Evolutionary conservation across 257 asterid genomes (phyloP).

Genomic region (Ajuga chamaepitys): DNA sequence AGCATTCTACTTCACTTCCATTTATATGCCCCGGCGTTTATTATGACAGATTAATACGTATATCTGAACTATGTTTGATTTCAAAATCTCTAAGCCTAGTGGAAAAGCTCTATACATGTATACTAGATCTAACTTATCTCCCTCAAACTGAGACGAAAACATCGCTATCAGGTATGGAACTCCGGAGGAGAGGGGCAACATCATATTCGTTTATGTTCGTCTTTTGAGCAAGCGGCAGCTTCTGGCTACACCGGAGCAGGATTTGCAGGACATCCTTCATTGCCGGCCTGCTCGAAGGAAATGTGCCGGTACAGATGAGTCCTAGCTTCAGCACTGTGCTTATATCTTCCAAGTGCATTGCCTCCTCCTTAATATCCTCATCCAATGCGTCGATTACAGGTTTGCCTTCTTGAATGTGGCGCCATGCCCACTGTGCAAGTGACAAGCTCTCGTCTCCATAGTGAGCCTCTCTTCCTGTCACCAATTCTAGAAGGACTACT

Average conservation of each 20-base stretch:
- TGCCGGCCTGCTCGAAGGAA: conserved; percentile 66
- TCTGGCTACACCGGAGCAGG: conserved; percentile 37
- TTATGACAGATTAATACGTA: background rate
- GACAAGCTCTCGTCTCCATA: conserved; percentile 62
- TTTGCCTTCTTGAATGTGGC: conserved; percentile 37
- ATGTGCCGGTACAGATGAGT: conserved; percentile 49
- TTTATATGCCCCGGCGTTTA: background rate
- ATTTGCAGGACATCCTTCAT: conserved; percentile 65
- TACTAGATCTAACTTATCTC: background rate
- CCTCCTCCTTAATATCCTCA: conserved; percentile 57
- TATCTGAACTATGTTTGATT: background rate
- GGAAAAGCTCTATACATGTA: background rate
- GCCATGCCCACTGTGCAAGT: conserved; percentile 83
- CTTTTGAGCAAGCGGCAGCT: conserved; percentile 21
- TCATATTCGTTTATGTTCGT: conserved; percentile 34
- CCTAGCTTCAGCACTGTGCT: conserved; percentile 59
- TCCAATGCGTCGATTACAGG: conserved; percentile 41
- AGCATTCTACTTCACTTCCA: background rate
- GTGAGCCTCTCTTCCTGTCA: conserved; percentile 71
- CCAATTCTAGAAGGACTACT: conserved; percentile 69
- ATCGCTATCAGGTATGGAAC: conserved; percentile 25
- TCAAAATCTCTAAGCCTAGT: background rate
- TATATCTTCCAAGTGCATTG: conserved; percentile 47
- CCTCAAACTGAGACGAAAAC: conserved; percentile 27
- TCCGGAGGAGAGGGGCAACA: conserved; percentile 57